A percentile compares a stretch with the other conserved stretches of the same genome.
phyloP scores from a whole-genome alignment of 2,329 filamentous ascomycete genomes.

The Aspergillus sp. region DNA sequence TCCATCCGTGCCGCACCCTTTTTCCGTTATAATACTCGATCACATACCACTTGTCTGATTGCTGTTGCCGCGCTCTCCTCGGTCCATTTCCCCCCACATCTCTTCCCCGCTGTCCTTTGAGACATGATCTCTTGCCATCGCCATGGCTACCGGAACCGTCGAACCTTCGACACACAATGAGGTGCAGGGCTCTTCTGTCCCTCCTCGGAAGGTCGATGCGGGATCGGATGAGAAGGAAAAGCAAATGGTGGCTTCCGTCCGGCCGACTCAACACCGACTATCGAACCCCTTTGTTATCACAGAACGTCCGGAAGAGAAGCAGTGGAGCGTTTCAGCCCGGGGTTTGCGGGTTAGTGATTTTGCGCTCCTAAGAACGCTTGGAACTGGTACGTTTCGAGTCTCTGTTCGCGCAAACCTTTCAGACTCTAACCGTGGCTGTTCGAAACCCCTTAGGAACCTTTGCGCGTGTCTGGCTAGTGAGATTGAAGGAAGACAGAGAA shows the following conservation, averaged over 20 bases:
- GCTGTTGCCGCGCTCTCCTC: constrained; percentile 13
- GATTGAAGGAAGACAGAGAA: constrained; percentile 30
- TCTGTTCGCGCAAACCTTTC: background rate
- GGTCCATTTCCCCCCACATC: background rate
- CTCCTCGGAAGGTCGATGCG: constrained; percentile 11
- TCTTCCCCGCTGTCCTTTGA: constrained; percentile 12
- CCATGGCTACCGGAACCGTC: constrained; percentile 38
- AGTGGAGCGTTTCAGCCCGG: constrained; percentile 32
- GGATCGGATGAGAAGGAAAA: constrained; percentile 24
- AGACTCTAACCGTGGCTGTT: constrained; percentile 11
- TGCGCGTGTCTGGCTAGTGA: constrained; percentile 47
- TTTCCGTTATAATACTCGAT: background rate
- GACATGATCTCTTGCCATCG: constrained; percentile 29
- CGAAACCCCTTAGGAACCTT: constrained; percentile 40
- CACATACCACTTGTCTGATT: constrained; percentile 2
- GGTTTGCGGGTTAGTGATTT: constrained; percentile 41
- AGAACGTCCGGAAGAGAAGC: constrained; percentile 32
- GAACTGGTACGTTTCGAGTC: constrained; percentile 37
- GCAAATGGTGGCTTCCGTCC: constrained; percentile 23
- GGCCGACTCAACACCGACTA: constrained; percentile 23
- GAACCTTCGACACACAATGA: constrained; percentile 28
- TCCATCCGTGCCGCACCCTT: no score
- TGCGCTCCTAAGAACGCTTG: constrained; percentile 44
- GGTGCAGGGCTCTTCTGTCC: constrained; percentile 16
- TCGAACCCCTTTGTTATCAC: constrained; percentile 34